Base-by-base conservation (phyloP, 2,329 filamentous ascomycete genomes). In the Hymenoscyphus salicellus region DNA sequence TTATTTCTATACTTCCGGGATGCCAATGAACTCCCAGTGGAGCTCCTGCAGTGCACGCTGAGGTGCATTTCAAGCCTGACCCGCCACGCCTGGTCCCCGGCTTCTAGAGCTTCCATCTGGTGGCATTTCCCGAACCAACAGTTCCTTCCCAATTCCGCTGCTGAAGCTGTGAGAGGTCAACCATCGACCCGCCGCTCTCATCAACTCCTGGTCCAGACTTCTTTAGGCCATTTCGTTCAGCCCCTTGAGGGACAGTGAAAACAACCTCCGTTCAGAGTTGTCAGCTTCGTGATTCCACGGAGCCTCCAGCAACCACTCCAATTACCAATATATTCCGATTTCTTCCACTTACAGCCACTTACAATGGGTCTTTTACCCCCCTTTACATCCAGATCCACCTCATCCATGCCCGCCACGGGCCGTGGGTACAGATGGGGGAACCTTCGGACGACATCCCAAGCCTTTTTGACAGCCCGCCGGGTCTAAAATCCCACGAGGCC, bases 401-500 rank as follows among this genome's bases (percentile, higher is more conserved):
- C 20, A 46, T 59, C 60, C 60, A 61, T 61, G 46, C 60, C 60
- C 60, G 60, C 23, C 49, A 33, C 60, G 60, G 60, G 43, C 60
- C 46, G 60, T 55, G 11, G 60, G 20, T 61, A 46, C 59, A 55
- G 59, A 28, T 28, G n/a, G 43, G 59, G 59, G 43, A 33, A 20
- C n/a, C 23, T 52, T 55, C 26, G 46, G 60, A 56, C 5, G 60
- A 38, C n/a, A 20, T 28, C 38, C 41, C n/a, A 55, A 30, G 20
- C 23, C 49, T 33, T 33, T n/a, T 33, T n/a, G 32, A n/a, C 8
- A 55, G 5, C 46, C 16, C 30, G 26, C 55, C 32, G 17, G 59
- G 28, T 55, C 26, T 58, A 52, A 59, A 58, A 61, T 63, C 62
- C 65, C 55, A 59, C 61, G 56, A 67, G 38, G 26, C 32, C 26